These are phyloP conservation scores for Plantago elongata DNA, from an alignment of 257 asterid species.

Conservation along the genomic window DNA sequence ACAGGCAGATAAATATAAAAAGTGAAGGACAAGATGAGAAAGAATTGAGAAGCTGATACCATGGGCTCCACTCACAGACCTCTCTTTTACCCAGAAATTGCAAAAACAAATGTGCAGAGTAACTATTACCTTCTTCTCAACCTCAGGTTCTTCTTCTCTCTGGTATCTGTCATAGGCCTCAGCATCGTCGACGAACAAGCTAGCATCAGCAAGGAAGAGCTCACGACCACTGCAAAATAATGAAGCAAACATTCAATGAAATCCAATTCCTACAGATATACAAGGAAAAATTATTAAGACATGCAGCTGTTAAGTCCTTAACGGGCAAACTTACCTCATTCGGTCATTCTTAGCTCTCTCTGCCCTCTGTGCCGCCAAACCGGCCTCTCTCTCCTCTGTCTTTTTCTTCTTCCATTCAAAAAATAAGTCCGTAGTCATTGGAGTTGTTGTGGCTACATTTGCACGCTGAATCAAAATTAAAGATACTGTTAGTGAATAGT, in stretches of 20 bases:
- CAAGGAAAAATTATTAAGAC: constrained; percentile 2
- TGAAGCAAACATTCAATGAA: constrained; percentile 14
- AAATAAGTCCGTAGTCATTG: constrained; percentile 80
- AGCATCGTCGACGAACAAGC: constrained; percentile 56
- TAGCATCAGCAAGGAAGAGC: constrained; percentile 51
- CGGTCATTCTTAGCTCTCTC: constrained; percentile 98
- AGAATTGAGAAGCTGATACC: not conserved
- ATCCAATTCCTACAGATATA: not conserved
- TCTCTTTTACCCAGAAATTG: not conserved
- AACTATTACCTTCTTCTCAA: constrained; percentile 30
- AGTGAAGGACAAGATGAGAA: not conserved
- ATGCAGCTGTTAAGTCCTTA: constrained; percentile 1
- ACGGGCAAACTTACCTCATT: constrained; percentile 55
- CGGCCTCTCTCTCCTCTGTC: constrained; percentile 77
- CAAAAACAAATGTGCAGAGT: not conserved
- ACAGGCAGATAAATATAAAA: not conserved
- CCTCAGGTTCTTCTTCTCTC: constrained; percentile 36
- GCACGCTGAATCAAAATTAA: constrained; percentile 57
- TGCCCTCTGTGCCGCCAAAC: constrained; percentile 76
- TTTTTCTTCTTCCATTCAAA: constrained; percentile 84
- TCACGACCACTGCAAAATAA: constrained; percentile 51
- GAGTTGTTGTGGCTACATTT: constrained; percentile 64
- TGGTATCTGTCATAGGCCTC: constrained; percentile 52
- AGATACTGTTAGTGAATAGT: not conserved
- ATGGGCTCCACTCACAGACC: not conserved